Evolutionary conservation across 345 rosid genomes (phyloP).

Genomic region (Salix viminalis): DNA sequence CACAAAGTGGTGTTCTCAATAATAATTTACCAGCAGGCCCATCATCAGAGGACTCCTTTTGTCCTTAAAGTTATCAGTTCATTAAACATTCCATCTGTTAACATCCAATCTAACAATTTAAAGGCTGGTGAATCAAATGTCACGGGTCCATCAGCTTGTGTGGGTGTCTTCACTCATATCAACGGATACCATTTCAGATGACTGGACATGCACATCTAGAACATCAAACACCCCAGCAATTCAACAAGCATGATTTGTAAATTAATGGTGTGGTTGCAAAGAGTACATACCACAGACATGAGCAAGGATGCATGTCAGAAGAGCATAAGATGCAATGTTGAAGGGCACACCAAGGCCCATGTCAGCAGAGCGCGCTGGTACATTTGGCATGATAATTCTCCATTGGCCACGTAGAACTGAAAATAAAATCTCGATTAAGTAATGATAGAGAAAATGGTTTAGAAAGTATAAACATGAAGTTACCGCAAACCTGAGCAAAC

Average conservation of each 20-base stretch:
- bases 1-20: background rate
- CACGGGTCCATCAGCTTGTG: background rate
- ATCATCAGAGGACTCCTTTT: background rate
- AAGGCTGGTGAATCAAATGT: background rate
- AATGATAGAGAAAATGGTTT: background rate
- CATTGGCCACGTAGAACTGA: conserved; percentile 85
- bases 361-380: conserved; percentile 96
- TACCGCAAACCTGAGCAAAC: conserved; percentile 76
- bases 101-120: background rate
- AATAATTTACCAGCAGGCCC: background rate
- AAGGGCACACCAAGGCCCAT: conserved; percentile 98
- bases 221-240: background rate
- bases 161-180: background rate
- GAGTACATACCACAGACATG: conserved; percentile 74
- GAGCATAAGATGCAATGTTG: conserved; percentile 92
- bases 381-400: conserved; percentile 95
- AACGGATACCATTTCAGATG: background rate
- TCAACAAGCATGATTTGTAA: background rate
- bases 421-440: background rate
- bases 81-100: background rate
- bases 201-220: background rate
- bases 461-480: background rate
- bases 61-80: background rate
- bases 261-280: background rate
- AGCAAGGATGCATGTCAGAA: conserved; percentile 85